These are phyloP conservation scores for Acaromyces ingoldii DNA, from an alignment of 1,284 basidiomycete genomes.

Conservation along the genomic window DNA sequence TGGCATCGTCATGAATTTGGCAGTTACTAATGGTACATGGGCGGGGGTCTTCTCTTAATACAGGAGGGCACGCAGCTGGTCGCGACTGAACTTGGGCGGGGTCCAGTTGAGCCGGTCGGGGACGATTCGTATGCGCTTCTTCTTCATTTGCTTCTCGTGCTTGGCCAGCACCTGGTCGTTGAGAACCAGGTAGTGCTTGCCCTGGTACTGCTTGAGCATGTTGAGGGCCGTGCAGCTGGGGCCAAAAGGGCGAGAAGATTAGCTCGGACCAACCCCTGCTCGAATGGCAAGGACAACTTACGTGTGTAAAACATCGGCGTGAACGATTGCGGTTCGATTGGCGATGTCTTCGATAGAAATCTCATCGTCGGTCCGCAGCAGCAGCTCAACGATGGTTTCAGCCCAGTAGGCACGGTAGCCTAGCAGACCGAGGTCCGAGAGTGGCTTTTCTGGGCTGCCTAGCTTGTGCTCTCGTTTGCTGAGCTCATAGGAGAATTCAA, in stretches of 20 bases:
- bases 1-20: too few relatives aligned
- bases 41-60: conserved; percentile 3
- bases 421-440: conserved; percentile 87
- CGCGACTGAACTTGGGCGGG: conserved; percentile 56
- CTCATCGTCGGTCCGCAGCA: conserved; percentile 65
- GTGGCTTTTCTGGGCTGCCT: conserved; percentile 94
- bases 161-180: conserved; percentile 86
- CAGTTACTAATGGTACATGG: too few relatives aligned
- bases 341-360: conserved; percentile 96
- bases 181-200: conserved; percentile 86
- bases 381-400: conserved; percentile 87
- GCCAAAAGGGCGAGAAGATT: neutral
- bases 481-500: conserved; percentile 97
- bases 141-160: conserved; percentile 76
- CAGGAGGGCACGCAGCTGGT: conserved; percentile 1
- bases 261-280: neutral
- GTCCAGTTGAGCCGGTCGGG: conserved; percentile 81
- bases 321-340: conserved; percentile 90
- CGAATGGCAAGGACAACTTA: conserved; percentile 53
- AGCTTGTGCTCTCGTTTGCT: conserved; percentile 94
- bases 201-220: conserved; percentile 93
- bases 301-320: conserved; percentile 97
- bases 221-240: conserved; percentile 83
- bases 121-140: conserved; percentile 73
- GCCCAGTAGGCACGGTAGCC: conserved; percentile 96